A percentile compares a stretch with the other conserved stretches of the same genome.
These are phyloP conservation scores for Theobroma cacao DNA, from an alignment of 345 rosid genomes.

Conservation along the genomic window DNA sequence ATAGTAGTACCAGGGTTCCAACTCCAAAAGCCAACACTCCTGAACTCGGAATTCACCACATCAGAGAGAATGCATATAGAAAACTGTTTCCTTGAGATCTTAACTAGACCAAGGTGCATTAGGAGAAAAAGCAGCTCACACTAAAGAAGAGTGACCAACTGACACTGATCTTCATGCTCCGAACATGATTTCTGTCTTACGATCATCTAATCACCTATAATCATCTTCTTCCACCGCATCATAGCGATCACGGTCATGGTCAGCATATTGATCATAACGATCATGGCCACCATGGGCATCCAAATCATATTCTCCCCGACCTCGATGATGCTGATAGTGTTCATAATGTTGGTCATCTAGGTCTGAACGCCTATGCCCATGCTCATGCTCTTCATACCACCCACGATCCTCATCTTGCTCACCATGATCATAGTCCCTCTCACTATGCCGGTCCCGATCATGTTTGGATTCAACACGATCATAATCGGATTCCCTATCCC, in stretches of 20 bases:
- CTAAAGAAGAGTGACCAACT: slow-evolving; percentile 22
- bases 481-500: slow-evolving; percentile 60
- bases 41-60: not conserved
- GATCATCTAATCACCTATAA: slow-evolving; percentile 42
- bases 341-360: slow-evolving; percentile 46
- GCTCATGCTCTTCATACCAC: slow-evolving; percentile 55
- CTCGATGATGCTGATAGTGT: slow-evolving; percentile 52
- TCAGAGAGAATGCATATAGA: not conserved
- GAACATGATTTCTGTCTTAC: slow-evolving; percentile 18
- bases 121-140: not conserved
- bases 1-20: not conserved
- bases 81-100: not conserved
- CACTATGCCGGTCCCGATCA: slow-evolving; percentile 51
- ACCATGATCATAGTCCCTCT: slow-evolving; percentile 54
- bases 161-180: slow-evolving; percentile 36
- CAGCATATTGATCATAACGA: slow-evolving; percentile 65
- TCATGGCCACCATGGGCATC: slow-evolving; percentile 48
- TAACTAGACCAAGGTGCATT: not conserved
- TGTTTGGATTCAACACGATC: slow-evolving; percentile 61
- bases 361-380: slow-evolving; percentile 46
- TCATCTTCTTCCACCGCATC: slow-evolving; percentile 65
- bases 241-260: slow-evolving; percentile 48
- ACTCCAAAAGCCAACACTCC: not conserved
- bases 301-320: slow-evolving; percentile 30
- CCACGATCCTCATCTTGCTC: slow-evolving; percentile 53